Evolutionary conservation across 148 eudicot species (phyloP), one percentile per base, ranked within the genome.

Genomic region (Cornus suecica): DNA sequence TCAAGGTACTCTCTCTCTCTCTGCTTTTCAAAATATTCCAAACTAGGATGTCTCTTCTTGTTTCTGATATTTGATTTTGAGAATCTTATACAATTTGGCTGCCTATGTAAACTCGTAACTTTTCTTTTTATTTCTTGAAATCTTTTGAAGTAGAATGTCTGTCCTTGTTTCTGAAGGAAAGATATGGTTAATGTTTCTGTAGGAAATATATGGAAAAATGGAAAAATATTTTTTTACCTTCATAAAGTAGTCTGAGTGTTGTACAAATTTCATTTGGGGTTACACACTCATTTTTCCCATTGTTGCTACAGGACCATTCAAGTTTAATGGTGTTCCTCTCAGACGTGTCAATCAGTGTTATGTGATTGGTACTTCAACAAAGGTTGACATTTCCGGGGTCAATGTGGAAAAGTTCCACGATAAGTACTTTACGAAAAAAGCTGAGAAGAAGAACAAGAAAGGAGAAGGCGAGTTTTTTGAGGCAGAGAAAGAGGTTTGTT

Each of bases 311-410:
- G 90, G 90, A 27, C 90, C 90, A 24, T 85, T 73, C 74, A 87
- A 83, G 78, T 34, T 87, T 64, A 87, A 87, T 51, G 90, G 88
- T 68, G 86, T 85, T 68, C 90, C 90, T 52, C 76, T 87, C 10
- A 85, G 90, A 69, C 84, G 90, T 68, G 88, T 87, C 58, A 87
- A 85, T 78, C 90, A 85, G 64, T 79, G 86, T 18, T 85, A 83
- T 70, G 88, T 87, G 8, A 81, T 87, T 74, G 90, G 68, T 61
- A 87, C 90, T 28, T 85, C 90, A 5, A 87, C 90, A 56, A 87
- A 87, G 82, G 82, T 83, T 45, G 86, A 87, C 72, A 67, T 85
- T 27, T 70, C 90, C 37, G 85, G 90, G 16, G 88, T 80, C 25
- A 79, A 75, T 68, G 72, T 81, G 26, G 84, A 83, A 16, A 87